phyloP scores from a whole-genome alignment of 73 alveolate species.

The Paramecium pentaurelia region DNA sequence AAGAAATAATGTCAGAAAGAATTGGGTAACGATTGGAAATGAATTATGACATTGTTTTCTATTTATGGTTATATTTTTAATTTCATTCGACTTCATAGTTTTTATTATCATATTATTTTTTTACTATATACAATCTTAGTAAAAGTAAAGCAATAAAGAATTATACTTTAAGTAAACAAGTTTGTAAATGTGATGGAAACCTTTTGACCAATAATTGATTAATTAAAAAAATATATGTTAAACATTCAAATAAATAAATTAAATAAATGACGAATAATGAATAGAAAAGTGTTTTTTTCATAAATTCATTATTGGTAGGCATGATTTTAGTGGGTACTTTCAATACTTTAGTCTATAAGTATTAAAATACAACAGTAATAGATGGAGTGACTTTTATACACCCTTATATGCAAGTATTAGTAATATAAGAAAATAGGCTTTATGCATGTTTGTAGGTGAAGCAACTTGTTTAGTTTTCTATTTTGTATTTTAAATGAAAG shows the following conservation, averaged over 20 bases:
- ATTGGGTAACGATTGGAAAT: conserved; percentile 90
- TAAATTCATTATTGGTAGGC: conserved; percentile 13
- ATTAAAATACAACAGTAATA: neutral
- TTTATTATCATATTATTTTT: neutral
- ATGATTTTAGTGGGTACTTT: conserved; percentile 40
- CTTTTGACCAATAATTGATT: neutral
- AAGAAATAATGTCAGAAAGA: conserved; percentile 82
- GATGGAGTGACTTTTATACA: conserved; percentile 42
- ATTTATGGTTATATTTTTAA: neutral
- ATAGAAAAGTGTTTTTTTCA: neutral
- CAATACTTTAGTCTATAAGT: conserved; percentile 44
- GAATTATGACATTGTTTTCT: conserved; percentile 59
- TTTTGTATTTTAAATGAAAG: neutral
- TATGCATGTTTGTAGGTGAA: conserved; percentile 52
- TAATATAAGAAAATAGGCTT: neutral
- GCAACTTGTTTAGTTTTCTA: conserved; percentile 9
- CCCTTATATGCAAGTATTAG: conserved; percentile 35
- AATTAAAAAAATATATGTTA: neutral
- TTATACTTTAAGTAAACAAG: too few relatives aligned
- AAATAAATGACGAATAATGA: neutral
- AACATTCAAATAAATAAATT: neutral
- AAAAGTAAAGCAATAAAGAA: neutral
- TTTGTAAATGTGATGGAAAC: neutral
- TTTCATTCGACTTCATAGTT: neutral
- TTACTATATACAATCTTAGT: neutral